These are phyloP conservation scores for Coemansia sp. DNA, from an alignment of 192 early-diverging fungal species.

Conservation along the genomic window DNA sequence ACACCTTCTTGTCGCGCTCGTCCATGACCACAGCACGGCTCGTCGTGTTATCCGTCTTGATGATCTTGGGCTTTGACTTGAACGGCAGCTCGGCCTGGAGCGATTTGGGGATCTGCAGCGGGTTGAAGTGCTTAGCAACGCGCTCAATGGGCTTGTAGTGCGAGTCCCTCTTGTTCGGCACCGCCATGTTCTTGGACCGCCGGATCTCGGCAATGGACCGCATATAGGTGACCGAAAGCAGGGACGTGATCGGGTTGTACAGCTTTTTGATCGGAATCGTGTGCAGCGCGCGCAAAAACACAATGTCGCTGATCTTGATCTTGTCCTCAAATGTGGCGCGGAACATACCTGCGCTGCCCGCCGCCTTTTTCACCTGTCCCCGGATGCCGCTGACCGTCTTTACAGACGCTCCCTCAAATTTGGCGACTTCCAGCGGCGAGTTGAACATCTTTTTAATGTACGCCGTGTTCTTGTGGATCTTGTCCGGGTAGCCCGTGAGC, in stretches of 20 bases:
- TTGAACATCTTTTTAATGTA: conserved; percentile 99
- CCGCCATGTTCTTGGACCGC: conserved; percentile 61
- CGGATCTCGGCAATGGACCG: conserved; percentile 86
- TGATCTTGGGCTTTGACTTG: conserved; percentile 82
- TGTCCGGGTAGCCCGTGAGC: conserved; percentile 91
- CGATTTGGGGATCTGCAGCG: conserved; percentile 77
- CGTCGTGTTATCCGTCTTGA: conserved; percentile 23
- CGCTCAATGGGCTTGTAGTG: conserved; percentile 87
- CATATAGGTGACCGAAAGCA: conserved; percentile 91
- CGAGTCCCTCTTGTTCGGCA: conserved; percentile 84
- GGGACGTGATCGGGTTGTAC: conserved; percentile 97
- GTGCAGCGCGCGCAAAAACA: conserved; percentile 97
- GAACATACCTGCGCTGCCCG: conserved; percentile 89
- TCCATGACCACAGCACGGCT: conserved; percentile 87
- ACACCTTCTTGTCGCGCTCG: conserved; percentile 88
- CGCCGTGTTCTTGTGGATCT: conserved; percentile 97
- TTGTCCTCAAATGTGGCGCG: conserved; percentile 99
- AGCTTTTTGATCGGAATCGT: conserved; percentile 93
- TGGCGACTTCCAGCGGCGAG: conserved; percentile 93
- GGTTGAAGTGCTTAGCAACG: conserved; percentile 76
- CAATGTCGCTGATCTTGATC: conserved; percentile 96
- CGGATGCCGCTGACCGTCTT: conserved; percentile 97
- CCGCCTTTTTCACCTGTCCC: conserved; percentile 95
- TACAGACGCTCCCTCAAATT: conserved; percentile 96
- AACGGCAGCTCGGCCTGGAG: conserved; percentile 88